These are phyloP conservation scores for Hymenoscyphus salicellus DNA, from an alignment of 2,329 filamentous ascomycete genomes.

Conservation along the genomic window DNA sequence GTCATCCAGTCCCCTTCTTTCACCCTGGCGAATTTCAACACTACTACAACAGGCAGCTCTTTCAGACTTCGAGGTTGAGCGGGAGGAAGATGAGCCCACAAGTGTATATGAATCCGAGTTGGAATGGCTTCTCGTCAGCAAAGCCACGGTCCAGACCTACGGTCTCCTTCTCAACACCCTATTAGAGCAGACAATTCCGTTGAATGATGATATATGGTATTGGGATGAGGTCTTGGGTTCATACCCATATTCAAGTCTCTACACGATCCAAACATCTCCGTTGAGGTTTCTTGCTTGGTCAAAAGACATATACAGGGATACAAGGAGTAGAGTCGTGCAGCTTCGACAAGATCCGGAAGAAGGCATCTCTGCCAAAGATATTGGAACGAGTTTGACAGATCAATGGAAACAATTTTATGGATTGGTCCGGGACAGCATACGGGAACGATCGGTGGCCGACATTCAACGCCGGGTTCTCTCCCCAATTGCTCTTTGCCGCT, in stretches of 20 bases:
- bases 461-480: conserved; percentile 71
- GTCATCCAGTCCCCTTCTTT: conserved; percentile 60
- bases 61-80: conserved; percentile 40
- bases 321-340: conserved; percentile 30
- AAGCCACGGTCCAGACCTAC: conserved; percentile 88
- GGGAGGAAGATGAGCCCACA: conserved; percentile 37
- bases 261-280: conserved; percentile 83
- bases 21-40: conserved; percentile 55
- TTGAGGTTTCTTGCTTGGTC: conserved; percentile 69
- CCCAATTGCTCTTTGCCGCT: conserved; percentile 71
- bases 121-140: conserved; percentile 87
- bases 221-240: conserved; percentile 88
- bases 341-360: conserved; percentile 31
- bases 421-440: conserved; percentile 72
- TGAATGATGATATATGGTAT: conserved; percentile 89
- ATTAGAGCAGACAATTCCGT: conserved; percentile 75
- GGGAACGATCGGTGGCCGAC: conserved; percentile 67
- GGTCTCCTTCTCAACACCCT: conserved; percentile 74
- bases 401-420: conserved; percentile 73
- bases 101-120: conserved; percentile 69
- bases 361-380: conserved; percentile 25
- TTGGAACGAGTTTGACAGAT: conserved; percentile 42
- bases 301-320: conserved; percentile 65
- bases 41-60: conserved; percentile 64
- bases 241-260: conserved; percentile 73